phyloP scores from a whole-genome alignment of 345 rosid genomes.

The Erodium maritimum region DNA sequence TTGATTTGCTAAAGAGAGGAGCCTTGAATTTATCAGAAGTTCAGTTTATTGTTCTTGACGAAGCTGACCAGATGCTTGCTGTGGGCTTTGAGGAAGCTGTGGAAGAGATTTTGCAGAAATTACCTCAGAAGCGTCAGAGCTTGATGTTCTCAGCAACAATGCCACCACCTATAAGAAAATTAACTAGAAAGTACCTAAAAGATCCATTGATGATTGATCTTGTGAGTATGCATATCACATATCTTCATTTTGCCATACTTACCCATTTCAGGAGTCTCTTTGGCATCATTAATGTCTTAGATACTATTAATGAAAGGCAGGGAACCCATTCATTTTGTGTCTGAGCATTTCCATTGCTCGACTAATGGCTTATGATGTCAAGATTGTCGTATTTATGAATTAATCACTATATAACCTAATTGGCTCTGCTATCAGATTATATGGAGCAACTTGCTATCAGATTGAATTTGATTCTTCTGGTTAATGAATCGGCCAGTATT shows the following conservation, averaged over 20 bases:
- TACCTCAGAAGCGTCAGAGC: conserved; percentile 71
- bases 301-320: too few relatives aligned
- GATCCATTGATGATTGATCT: conserved; percentile 83
- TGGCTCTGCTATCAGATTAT: too few relatives aligned
- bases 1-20: conserved; percentile 86
- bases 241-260: neutral
- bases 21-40: conserved; percentile 61
- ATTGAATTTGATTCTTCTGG: neutral
- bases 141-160: conserved; percentile 96
- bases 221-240: conserved; percentile 34
- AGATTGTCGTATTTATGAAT: too few relatives aligned
- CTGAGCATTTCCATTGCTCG: too few relatives aligned
- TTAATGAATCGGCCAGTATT: too few relatives aligned
- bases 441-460: neutral
- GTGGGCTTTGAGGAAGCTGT: conserved; percentile 93
- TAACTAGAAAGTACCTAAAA: conserved; percentile 56
- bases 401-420: too few relatives aligned
- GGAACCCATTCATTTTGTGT: too few relatives aligned
- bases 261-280: neutral
- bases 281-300: too few relatives aligned
- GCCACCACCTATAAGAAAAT: conserved; percentile 78
- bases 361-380: too few relatives aligned
- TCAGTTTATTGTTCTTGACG: conserved; percentile 80
- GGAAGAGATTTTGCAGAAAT: conserved; percentile 49
- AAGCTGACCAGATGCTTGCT: conserved; percentile 99